These are phyloP conservation scores for Straminergon stramineum DNA, from an alignment of 225 moss, liverwort and hornwort species.

Conservation along the genomic window DNA sequence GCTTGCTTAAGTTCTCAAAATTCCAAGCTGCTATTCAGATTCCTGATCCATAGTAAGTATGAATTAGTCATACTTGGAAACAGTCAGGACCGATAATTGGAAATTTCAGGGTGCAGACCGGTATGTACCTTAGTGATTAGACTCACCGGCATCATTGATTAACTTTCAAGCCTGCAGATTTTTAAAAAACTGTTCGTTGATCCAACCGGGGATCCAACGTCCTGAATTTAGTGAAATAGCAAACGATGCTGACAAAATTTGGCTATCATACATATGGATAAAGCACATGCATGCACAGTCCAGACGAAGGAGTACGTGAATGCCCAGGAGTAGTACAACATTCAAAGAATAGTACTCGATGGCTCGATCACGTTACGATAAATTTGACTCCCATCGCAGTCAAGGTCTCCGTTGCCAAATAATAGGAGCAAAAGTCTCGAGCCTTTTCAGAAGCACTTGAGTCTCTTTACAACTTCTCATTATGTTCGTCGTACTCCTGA, in stretches of 20 bases:
- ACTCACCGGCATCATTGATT: background rate
- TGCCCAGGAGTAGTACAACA: background rate
- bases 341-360: background rate
- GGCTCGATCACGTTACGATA: background rate
- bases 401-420: background rate
- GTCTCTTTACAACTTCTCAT: background rate
- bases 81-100: background rate
- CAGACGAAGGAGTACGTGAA: conserved; percentile 3
- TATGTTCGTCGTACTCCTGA: background rate
- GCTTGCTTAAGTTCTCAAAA: background rate
- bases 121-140: background rate
- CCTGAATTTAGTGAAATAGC: background rate
- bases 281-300: background rate
- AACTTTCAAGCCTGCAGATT: background rate
- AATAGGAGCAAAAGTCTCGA: conserved; percentile 2
- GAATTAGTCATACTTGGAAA: background rate
- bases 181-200: background rate
- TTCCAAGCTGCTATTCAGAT: background rate
- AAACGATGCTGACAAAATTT: background rate
- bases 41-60: background rate
- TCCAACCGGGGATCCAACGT: background rate
- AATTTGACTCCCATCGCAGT: background rate
- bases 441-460: background rate
- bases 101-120: background rate
- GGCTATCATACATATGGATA: background rate